These are phyloP conservation scores for Arthroderma uncinatum DNA, from an alignment of 2,329 filamentous ascomycete genomes.

Conservation along the genomic window DNA sequence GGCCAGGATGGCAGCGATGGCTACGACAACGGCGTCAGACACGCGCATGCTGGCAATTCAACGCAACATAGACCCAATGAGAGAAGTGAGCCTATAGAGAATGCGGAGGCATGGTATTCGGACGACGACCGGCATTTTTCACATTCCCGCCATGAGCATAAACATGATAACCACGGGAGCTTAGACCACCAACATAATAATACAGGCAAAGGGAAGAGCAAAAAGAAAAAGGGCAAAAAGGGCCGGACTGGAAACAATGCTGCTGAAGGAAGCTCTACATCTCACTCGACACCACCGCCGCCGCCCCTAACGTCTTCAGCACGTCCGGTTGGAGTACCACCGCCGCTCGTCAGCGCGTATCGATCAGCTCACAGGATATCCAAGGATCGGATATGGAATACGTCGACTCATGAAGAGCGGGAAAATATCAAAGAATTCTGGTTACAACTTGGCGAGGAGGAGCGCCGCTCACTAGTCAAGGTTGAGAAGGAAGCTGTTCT, in stretches of 20 bases:
- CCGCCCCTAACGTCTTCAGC: constrained; percentile 24
- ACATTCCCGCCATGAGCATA: constrained; percentile 19
- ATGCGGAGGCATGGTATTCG: constrained; percentile 46
- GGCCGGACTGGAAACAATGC: constrained; percentile 26
- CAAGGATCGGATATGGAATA: constrained; percentile 94
- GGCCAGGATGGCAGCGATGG: constrained; percentile 27
- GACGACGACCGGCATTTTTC: constrained; percentile 39
- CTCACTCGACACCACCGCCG: constrained; percentile 33
- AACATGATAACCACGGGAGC: constrained; percentile 18
- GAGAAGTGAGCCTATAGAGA: constrained; percentile 34
- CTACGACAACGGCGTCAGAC: constrained; percentile 16
- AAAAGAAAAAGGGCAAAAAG: constrained; percentile 35
- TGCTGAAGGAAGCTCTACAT: constrained; percentile 30
- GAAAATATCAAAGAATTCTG: constrained; percentile 98
- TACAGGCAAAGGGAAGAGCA: constrained; percentile 25
- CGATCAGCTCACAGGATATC: constrained; percentile 40
- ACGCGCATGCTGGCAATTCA: constrained; percentile 20
- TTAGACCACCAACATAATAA: constrained; percentile 14
- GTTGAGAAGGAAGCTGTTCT: constrained; percentile 97
- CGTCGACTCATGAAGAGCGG: constrained; percentile 82
- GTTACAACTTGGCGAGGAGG: constrained; percentile 85
- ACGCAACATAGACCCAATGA: background rate
- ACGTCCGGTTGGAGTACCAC: constrained; percentile 32
- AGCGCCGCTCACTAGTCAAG: constrained; percentile 89
- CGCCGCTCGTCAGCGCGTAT: constrained; percentile 33